Percentiles rank a stretch among this genome's conserved stretches.
Conservation (phyloP, 2,329 filamentous ascomycete genomes). For the Eutypa lata region DNA sequence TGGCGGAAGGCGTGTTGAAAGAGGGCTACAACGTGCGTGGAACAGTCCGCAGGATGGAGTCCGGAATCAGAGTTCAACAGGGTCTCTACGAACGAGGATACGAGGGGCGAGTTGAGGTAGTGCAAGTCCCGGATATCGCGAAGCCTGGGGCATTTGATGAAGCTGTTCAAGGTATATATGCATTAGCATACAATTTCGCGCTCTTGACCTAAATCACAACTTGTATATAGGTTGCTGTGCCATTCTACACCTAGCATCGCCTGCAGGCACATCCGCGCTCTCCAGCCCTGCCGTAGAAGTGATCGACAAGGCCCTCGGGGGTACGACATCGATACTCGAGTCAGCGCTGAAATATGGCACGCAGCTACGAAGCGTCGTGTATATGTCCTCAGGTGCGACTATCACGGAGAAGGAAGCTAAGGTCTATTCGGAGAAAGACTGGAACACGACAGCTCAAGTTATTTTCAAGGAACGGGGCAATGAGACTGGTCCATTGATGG, state of each 20-base stretch:
- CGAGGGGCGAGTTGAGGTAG: constrained; percentile 19
- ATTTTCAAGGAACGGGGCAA: constrained; percentile 12
- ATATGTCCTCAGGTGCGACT: constrained; percentile 23
- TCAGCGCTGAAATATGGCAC: constrained; percentile 17
- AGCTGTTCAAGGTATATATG: constrained; percentile 19
- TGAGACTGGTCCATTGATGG: constrained; percentile 18
- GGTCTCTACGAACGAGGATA: constrained; percentile 19
- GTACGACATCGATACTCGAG: constrained; percentile 17
- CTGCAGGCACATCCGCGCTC: constrained; percentile 14
- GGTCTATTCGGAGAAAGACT: constrained; percentile 21
- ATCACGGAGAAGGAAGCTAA: constrained; percentile 17
- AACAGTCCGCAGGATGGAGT: constrained; percentile 21
- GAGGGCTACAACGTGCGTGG: constrained; percentile 25
- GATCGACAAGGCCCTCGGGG: constrained; percentile 16
- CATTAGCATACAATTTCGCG: not conserved
- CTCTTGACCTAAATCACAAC: not conserved
- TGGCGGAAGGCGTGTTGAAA: constrained; percentile 20
- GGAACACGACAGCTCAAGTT: constrained; percentile 21
- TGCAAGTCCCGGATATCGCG: constrained; percentile 22
- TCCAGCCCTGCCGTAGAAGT: constrained; percentile 21
- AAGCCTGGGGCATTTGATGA: constrained; percentile 15
- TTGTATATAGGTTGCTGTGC: constrained; percentile 19
- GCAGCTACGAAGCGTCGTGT: constrained; percentile 19
- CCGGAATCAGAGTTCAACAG: constrained; percentile 21
- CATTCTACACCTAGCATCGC: constrained; percentile 24